A percentile compares a stretch with the other conserved stretches of the same genome.
These are phyloP conservation scores for Acanthamoeba culbertsoni DNA, from an alignment of 208 protist genomes.

Conservation along the genomic window DNA sequence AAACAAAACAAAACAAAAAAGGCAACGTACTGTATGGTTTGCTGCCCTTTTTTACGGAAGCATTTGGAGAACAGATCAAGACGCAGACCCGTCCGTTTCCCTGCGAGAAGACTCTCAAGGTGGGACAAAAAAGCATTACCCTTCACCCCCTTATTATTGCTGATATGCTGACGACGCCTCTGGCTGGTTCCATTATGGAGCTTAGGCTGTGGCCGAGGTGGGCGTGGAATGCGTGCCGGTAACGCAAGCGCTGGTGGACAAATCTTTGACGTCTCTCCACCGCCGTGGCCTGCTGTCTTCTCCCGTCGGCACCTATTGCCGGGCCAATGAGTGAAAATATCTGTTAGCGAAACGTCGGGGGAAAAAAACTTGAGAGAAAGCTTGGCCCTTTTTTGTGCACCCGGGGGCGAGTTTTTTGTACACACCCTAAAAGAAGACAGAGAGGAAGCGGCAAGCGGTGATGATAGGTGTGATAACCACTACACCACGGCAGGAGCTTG, in stretches of 20 bases:
- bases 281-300: background rate
- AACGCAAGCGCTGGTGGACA: background rate
- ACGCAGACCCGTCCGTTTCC: background rate
- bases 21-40: background rate
- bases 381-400: too few relatives aligned
- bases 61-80: background rate
- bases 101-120: background rate
- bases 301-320: background rate
- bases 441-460: too few relatives aligned
- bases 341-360: too few relatives aligned
- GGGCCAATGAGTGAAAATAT: too few relatives aligned
- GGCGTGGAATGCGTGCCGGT: background rate
- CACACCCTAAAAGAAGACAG: too few relatives aligned
- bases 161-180: background rate
- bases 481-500: too few relatives aligned
- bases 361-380: too few relatives aligned
- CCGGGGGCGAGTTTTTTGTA: too few relatives aligned
- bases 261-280: background rate
- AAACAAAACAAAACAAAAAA: too few relatives aligned
- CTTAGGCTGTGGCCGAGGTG: background rate
- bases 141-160: background rate
- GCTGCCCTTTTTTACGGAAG: background rate
- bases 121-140: background rate
- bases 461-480: too few relatives aligned
- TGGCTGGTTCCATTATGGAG: background rate